phyloP scores from a whole-genome alignment of 2,329 filamentous ascomycete genomes.

The Fusarium dlaminii region DNA sequence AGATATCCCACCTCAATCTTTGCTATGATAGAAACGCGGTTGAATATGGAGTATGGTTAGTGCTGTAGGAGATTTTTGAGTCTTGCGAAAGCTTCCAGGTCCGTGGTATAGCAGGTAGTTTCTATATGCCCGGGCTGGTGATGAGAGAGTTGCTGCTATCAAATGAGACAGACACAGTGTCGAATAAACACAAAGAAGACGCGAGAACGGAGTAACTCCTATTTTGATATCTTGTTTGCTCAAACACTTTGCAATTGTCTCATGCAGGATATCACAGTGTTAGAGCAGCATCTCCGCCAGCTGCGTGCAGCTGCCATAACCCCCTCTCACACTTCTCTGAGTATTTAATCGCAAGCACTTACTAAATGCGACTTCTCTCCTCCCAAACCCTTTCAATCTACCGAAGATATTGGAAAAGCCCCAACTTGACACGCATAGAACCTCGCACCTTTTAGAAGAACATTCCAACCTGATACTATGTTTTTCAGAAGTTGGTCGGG shows the following conservation, averaged over 20 bases:
- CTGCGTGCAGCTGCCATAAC: constrained; percentile 22
- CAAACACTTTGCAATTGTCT: not conserved
- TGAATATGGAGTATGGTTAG: not conserved
- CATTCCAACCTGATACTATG: constrained; percentile 56
- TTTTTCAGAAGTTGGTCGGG: constrained; percentile 75
- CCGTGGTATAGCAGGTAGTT: not conserved
- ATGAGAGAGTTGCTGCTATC: not conserved
- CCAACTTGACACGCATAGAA: not conserved
- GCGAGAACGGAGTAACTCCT: not conserved
- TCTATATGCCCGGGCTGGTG: not conserved
- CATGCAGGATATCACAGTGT: not conserved
- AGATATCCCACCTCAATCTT: constrained; percentile 35
- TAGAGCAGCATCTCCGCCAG: not conserved
- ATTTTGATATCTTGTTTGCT: not conserved
- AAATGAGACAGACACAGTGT: not conserved
- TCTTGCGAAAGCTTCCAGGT: not conserved
- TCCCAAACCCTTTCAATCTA: not conserved
- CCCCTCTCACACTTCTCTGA: not conserved
- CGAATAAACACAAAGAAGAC: not conserved
- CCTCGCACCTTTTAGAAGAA: not conserved
- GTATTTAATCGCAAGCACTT: constrained; percentile 1
- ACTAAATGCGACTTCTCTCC: not conserved
- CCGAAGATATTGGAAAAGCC: not conserved
- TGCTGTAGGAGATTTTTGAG: not conserved
- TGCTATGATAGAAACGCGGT: constrained; percentile 6